Percentiles rank a stretch among this genome's conserved stretches.
Conservation (phyloP, 306 rosid species). For the Crotalaria pallida region DNA sequence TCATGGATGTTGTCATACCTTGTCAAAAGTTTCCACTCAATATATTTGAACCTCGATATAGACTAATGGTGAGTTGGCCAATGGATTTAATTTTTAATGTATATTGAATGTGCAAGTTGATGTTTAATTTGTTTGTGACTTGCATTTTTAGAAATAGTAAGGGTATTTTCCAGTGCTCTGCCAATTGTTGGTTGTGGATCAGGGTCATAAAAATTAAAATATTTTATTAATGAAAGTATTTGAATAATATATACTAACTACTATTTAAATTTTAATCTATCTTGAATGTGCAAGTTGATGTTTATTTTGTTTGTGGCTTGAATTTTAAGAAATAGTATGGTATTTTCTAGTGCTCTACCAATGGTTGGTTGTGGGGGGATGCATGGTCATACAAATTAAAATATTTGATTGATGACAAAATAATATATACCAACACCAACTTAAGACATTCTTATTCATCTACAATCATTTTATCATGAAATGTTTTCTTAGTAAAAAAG, state of each 20-base stretch:
- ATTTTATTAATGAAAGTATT: neutral
- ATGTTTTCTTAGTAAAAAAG: neutral
- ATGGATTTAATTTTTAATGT: neutral
- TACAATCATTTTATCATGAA: neutral
- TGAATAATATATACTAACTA: neutral
- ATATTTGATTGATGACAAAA: too few relatives aligned
- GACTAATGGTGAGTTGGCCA: conserved; percentile 84
- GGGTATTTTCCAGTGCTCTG: neutral
- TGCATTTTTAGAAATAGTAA: neutral
- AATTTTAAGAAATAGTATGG: too few relatives aligned
- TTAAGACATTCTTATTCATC: neutral
- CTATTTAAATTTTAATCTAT: too few relatives aligned
- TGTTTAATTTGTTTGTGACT: neutral
- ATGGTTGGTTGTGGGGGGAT: too few relatives aligned
- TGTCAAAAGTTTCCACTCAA: conserved; percentile 88
- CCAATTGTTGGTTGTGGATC: neutral
- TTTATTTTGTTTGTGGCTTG: too few relatives aligned
- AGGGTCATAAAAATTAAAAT: neutral
- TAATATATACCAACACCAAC: too few relatives aligned
- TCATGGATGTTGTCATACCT: conserved; percentile 96
- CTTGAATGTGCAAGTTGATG: too few relatives aligned
- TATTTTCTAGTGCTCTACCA: too few relatives aligned
- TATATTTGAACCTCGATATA: conserved; percentile 97
- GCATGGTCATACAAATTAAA: too few relatives aligned
- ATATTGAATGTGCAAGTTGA: conserved; percentile 14